Base-by-base conservation (phyloP, 768 basidiomycete genomes). In the Lactifluus volemus region DNA sequence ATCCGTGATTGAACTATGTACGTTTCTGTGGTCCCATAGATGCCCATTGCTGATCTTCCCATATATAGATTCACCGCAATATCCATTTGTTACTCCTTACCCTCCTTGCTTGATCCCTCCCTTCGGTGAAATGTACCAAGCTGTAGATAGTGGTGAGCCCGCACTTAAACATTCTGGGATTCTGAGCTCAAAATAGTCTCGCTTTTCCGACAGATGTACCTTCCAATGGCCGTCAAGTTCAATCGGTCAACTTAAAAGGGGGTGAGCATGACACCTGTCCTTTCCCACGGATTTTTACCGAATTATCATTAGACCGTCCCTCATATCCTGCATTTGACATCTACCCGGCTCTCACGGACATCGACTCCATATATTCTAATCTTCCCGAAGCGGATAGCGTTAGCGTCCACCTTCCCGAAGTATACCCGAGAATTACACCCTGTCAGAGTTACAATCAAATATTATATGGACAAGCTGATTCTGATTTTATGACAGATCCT, bases 1-100 rank as follows among this genome's bases (percentile, higher is more conserved):
- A 60, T 50, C 59, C 32, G 29, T 36, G 1, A 32, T 60, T 49
- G 59, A 60, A 21, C 29, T 6, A 60, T 60, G 59, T 60, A 38
- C 45, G 59, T 54, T 19, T 30, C 29, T n/a, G 3, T 48, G 38
- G 29, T 7, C 8, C 14, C 5, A 21, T 12, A 42, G 19, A 53
- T n/a, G 4, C 17, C 45, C 11, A 42, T 32, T 25, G 3, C 39
- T 58, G 39, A 53, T 54, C 25, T 17, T 45, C 55, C 10, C 14
- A 34, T 11, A 34, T 11, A 11, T 19, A 62, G 61, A 58, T 36
- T 21, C 36, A 29, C 39, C 61, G 1, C 21, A 42, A 58, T 62
- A 57, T 48, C 51, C 56, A 32, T 58, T 39, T 36, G 25, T 53
- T 11, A 30, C 19, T 4, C 56, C 51, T 30, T 62, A 57, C 19